Percentiles rank a stretch among this genome's conserved stretches.
Conservation (phyloP, 2,329 filamentous ascomycete species). For the Colletotrichum tabaci region DNA sequence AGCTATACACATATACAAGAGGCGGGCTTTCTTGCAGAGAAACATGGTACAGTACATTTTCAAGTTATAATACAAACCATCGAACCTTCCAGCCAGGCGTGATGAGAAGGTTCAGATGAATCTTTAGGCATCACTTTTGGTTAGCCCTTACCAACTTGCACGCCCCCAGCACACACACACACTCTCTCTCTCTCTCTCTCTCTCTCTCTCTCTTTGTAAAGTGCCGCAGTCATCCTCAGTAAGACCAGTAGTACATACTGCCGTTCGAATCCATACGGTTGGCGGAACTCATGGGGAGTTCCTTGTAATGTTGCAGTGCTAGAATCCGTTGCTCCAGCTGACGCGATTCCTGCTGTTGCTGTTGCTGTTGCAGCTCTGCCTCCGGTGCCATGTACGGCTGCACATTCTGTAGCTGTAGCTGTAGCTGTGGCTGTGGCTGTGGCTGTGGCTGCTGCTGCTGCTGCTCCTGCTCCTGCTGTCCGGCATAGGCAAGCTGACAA, state of each 20-base stretch:
- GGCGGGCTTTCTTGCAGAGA: slow-evolving; percentile 1
- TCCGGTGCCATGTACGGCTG: neutral
- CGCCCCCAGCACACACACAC: neutral
- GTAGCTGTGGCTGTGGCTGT: neutral
- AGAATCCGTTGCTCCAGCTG: slow-evolving; percentile 10
- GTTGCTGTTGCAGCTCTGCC: neutral
- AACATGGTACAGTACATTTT: slow-evolving; percentile 18
- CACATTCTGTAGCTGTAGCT: neutral
- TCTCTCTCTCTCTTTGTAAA: too few species aligned
- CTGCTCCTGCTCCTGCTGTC: slow-evolving; percentile 1
- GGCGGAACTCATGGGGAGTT: too few species aligned
- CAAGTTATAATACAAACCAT: slow-evolving; percentile 26
- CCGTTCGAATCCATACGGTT: neutral
- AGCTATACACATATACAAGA: neutral
- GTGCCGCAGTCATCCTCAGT: neutral
- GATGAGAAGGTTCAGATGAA: neutral
- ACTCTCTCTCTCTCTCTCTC: too few species aligned
- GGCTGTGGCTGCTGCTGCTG: neutral
- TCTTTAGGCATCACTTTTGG: neutral
- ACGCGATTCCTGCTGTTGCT: neutral
- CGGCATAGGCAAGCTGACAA: slow-evolving; percentile 2
- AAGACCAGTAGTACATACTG: neutral
- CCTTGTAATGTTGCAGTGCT: neutral
- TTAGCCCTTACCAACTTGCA: neutral
- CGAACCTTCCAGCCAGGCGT: neutral